Evolutionary conservation across 2,329 filamentous ascomycete species (phyloP).

Genomic region (Xylariaceae sp.): DNA sequence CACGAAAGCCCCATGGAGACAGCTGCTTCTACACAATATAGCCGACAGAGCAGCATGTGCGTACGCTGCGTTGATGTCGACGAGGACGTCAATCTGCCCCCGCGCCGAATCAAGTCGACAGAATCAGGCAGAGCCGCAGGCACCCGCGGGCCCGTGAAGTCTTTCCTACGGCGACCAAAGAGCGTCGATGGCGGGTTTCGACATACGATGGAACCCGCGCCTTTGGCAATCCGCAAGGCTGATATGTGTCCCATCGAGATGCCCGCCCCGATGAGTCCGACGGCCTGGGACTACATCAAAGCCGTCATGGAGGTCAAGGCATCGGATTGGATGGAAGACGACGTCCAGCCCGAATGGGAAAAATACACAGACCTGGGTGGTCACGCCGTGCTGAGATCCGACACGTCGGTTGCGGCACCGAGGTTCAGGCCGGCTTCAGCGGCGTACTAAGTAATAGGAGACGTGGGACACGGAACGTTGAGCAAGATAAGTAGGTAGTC

Average conservation of each 20-base stretch:
- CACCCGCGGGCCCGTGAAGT: not conserved
- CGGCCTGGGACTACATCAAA: conserved; percentile 28
- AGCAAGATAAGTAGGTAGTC: not conserved
- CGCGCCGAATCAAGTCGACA: not conserved
- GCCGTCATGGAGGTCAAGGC: conserved; percentile 30
- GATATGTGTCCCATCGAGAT: conserved; percentile 23
- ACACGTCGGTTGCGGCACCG: not conserved
- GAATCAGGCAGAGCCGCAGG: not conserved
- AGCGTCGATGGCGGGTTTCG: conserved; percentile 4
- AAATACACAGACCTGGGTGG: conserved; percentile 29
- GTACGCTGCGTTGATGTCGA: conserved; percentile 1
- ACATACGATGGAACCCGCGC: conserved; percentile 14
- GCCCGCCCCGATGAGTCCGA: conserved; percentile 24
- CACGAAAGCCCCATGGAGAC: conserved; percentile 7
- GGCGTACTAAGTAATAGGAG: not conserved
- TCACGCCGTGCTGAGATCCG: conserved; percentile 16
- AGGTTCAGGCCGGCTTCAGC: not conserved
- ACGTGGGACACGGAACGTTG: not conserved
- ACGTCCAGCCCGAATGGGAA: conserved; percentile 28
- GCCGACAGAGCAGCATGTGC: conserved; percentile 5
- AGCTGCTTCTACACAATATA: not conserved
- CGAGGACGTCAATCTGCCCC: not conserved
- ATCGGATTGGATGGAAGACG: conserved; percentile 16
- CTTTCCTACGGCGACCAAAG: conserved; percentile 2
- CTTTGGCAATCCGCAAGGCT: conserved; percentile 23